Conservation (phyloP, 768 basidiomycete genomes). For the Crassisporium funariophilum region DNA sequence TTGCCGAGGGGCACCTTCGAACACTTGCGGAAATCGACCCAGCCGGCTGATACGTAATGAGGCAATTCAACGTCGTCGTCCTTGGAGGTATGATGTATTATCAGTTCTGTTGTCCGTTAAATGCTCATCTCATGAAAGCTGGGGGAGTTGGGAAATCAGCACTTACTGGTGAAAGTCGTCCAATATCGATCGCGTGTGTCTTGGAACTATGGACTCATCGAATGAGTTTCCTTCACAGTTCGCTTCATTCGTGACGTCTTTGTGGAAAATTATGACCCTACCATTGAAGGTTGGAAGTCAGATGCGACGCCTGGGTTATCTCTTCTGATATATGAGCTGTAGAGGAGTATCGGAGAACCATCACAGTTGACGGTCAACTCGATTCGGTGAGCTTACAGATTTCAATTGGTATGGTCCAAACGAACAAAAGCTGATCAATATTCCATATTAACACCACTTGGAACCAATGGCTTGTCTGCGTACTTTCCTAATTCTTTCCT, state of each 20-base stretch:
- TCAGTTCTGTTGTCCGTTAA: conserved; percentile 7
- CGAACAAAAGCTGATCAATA: conserved; percentile 2
- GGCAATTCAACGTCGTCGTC: conserved; percentile 75
- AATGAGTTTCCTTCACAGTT: conserved; percentile 44
- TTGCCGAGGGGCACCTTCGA: too few species aligned
- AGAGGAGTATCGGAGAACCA: conserved; percentile 73
- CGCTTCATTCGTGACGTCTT: conserved; percentile 75
- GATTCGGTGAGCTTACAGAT: conserved; percentile 51
- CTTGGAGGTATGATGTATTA: conserved; percentile 62
- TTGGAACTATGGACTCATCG: too few species aligned
- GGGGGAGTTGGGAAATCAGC: conserved; percentile 91
- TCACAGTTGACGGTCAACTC: conserved; percentile 67
- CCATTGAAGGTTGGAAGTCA: conserved; percentile 68
- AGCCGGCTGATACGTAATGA: conserved; percentile 43
- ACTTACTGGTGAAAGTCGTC: conserved; percentile 51
- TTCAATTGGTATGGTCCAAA: not conserved
- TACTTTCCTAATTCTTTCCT: too few species aligned
- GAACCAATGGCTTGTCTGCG: not conserved
- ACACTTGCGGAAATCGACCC: conserved; percentile 5
- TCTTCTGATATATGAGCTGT: conserved; percentile 15
- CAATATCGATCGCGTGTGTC: not conserved
- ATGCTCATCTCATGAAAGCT: conserved; percentile 43
- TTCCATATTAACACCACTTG: too few species aligned
- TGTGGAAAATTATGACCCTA: conserved; percentile 79
- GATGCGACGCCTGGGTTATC: conserved; percentile 1